Conservation (phyloP, 768 basidiomycete species). For the Tylopilus rubrobrunneus region DNA sequence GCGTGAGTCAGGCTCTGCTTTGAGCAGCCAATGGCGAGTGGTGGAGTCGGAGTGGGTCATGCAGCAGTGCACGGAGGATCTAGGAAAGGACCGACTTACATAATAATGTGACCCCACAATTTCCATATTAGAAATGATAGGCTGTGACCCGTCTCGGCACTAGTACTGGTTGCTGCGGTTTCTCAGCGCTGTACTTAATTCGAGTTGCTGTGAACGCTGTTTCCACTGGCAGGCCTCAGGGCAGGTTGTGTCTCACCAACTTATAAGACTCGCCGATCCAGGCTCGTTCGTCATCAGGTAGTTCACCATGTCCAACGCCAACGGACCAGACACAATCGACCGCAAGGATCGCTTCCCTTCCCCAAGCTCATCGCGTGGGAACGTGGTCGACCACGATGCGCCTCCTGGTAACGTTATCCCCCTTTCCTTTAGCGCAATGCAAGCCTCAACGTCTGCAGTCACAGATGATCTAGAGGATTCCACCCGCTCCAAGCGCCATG, state of each 20-base stretch:
- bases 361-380: constrained; percentile 39
- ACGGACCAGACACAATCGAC: constrained; percentile 29
- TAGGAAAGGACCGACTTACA: background rate
- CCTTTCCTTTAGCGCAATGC: background rate
- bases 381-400: constrained; percentile 72
- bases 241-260: too few relatives aligned
- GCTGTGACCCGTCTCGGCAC: too few relatives aligned
- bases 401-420: constrained; percentile 48
- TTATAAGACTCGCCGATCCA: constrained; percentile 14
- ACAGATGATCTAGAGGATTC: constrained; percentile 49
- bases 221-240: too few relatives aligned
- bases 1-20: constrained; percentile 83
- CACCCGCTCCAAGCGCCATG: constrained; percentile 31
- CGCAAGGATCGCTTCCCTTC: constrained; percentile 53
- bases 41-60: too few relatives aligned
- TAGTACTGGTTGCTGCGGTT: background rate
- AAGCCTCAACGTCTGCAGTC: constrained; percentile 39
- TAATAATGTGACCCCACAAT: background rate
- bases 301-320: constrained; percentile 23
- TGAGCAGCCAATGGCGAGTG: constrained; percentile 60
- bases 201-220: too few relatives aligned
- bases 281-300: background rate
- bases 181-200: background rate
- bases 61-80: too few relatives aligned
- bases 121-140: too few relatives aligned